Conservation (phyloP, 192 early-diverging fungal species). For the Backusella parvicylindrica region DNA sequence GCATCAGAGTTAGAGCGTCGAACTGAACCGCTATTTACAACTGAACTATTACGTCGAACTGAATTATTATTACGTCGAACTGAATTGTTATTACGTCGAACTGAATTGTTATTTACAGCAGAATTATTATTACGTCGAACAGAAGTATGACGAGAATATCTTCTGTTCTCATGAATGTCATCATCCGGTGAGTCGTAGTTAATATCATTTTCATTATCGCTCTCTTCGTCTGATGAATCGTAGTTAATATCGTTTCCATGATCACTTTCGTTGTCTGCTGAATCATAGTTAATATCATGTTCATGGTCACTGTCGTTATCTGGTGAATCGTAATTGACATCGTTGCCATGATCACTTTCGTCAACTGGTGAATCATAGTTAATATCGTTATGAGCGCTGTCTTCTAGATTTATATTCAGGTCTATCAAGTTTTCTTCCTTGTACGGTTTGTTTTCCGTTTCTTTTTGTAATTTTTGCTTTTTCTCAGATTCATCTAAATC, state of each 20-base stretch:
- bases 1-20: too few species aligned
- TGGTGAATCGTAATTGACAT: background rate
- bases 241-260: background rate
- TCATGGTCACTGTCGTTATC: too few species aligned
- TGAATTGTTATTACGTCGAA: background rate
- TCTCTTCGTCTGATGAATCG: constrained; percentile 13
- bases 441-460: too few species aligned
- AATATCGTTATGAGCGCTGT: background rate
- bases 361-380: background rate
- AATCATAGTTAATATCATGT: too few species aligned
- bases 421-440: too few species aligned
- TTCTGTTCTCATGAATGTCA: background rate
- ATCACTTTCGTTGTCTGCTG: too few species aligned
- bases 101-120: background rate
- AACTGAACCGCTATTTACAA: too few species aligned
- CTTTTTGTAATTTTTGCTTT: too few species aligned
- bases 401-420: background rate
- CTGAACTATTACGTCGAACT: background rate
- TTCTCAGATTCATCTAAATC: too few species aligned
- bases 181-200: constrained; percentile 6
- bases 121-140: background rate
- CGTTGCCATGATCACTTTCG: background rate
- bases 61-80: background rate
- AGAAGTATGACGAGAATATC: too few species aligned
- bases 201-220: constrained; percentile 36